Base-by-base conservation (phyloP, 441 rosid genomes). In the Erodium moschatum region DNA sequence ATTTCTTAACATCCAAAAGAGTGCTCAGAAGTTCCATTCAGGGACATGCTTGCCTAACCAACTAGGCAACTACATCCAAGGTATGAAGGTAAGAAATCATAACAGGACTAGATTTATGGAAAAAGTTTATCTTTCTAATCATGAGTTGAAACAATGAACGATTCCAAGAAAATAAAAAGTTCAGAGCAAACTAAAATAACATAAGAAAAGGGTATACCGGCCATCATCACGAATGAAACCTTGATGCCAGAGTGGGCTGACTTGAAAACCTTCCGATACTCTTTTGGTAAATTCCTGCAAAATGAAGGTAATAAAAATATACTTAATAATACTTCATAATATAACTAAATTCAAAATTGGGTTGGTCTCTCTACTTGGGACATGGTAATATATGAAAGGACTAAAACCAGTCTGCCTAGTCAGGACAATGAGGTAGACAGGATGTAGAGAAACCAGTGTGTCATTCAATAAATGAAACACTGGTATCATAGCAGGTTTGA, bases 181-280 rank as follows among this genome's bases (percentile, higher is more conserved):
- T 69, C 13, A 61, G 42, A 10, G 27, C 72, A 71, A 71, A 13
- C 31, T 33, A 66, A 66, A 58, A 15, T 42, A 64, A 8, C 16
- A 27, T 64, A 48, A 75, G 60, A 40, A 33, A 69, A 60, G 77
- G 38, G 19, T 70, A 11, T 73, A 93, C 98, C 97, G 84, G 78
- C 97, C 98, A 82, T 91, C 96, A 78, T 91, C 96, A 50, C 77
- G 73, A 75, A 93, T 91, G 78, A 77, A 88, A 69, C 98, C 98
- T 85, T 93, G 97, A 82, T 93, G 84, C 97, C 98, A 93, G 68
- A 88, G 72, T 68, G 98, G 98, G 66, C 82, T 91, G 63, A 84
- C 97, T 85, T 93, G 98, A 78, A 91, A 93, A 67, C 98, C 98
- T 87, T 93, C 87, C 11, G 69, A 76, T 42, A 93, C 96, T 74